Base-by-base conservation (phyloP, 1,284 basidiomycete species). In the Sanghuangporus weigelae region DNA sequence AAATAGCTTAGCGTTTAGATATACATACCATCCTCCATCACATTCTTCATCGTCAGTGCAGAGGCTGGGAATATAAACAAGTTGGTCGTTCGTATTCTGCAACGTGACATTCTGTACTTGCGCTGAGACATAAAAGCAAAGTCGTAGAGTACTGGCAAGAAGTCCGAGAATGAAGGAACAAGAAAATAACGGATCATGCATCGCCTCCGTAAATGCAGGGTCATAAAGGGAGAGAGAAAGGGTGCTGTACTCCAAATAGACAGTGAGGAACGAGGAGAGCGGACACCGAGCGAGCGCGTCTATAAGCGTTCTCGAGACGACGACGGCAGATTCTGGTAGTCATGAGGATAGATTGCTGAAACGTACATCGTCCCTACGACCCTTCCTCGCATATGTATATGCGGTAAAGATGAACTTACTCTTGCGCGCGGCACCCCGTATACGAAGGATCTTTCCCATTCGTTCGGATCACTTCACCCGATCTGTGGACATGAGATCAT, bases 41-140 rank as follows among this genome's bases (percentile, higher is more conserved):
- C 83, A 83, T 48, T 39, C 69, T n/a, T 68, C 60, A 3, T 39
- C n/a, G 35, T 66, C 62, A 31, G 69, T 72, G 64, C 83, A 85
- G 12, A 80, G 67, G 51, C 79, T 80, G 10, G 84, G 84, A 50
- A 77, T 79, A 65, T 82, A 85, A 19, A 77, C 72, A 67, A 85
- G 76, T 54, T 81, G 73, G 36, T 79, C 68, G 11, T 77, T 71
- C 19, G 72, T 77, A 54, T 75, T 73, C 1, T 75, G 67, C 50
- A 85, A 70, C 12, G 79, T 73, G 39, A 82, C 71, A 66, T 78
- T 79, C 19, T 73, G 71, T 35, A 66, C 23, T 35, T 26, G 19
- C 11, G 44, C 57, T 42, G 23, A 26, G 7, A 21, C 39, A 2
- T 51, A 1, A 51, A 14, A 2, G 23, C 7, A 51, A 51, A 10